Evolutionary conservation across 805 yeast genomes (phyloP).

Genomic region (Schwanniomyces occidentalis): DNA sequence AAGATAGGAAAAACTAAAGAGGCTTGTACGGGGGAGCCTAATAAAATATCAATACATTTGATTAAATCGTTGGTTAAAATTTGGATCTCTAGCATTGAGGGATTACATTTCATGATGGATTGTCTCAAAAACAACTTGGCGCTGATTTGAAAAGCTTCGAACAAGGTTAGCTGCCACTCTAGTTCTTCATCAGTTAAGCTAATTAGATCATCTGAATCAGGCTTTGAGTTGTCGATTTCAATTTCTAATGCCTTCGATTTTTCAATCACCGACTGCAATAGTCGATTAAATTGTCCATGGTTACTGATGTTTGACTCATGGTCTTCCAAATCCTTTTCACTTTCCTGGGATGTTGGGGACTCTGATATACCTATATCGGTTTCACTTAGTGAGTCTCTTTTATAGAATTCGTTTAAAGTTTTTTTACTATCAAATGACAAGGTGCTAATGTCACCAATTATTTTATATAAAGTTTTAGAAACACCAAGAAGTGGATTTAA

Average conservation of each 20-base stretch:
- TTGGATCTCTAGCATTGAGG: constrained; percentile 65
- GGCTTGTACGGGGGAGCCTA: constrained; percentile 70
- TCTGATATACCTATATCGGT: constrained; percentile 11
- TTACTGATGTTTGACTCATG: constrained; percentile 22
- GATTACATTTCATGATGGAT: constrained; percentile 58
- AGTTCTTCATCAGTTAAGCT: constrained; percentile 48
- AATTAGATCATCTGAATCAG: constrained; percentile 49
- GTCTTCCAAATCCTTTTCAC: constrained; percentile 10
- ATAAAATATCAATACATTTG: constrained; percentile 57
- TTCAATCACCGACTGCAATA: constrained; percentile 27
- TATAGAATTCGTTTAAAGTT: constrained; percentile 9
- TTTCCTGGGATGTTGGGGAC: constrained; percentile 8
- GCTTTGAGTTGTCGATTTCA: constrained; percentile 50
- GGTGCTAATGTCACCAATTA: constrained; percentile 67
- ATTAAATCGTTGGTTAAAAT: constrained; percentile 53
- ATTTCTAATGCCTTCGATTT: constrained; percentile 44
- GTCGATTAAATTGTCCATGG: constrained; percentile 20
- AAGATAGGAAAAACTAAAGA: constrained; percentile 76
- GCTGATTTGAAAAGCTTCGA: constrained; percentile 69
- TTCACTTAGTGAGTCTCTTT: constrained; percentile 5
- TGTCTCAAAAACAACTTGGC: constrained; percentile 69
- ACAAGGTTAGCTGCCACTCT: constrained; percentile 66
- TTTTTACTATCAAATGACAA: constrained; percentile 55
- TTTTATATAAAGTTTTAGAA: constrained; percentile 63
- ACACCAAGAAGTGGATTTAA: constrained; percentile 75